These are phyloP conservation scores for Chrysanthemum lavandulifolium DNA, from an alignment of 129 eudicot species.

Conservation along the genomic window DNA sequence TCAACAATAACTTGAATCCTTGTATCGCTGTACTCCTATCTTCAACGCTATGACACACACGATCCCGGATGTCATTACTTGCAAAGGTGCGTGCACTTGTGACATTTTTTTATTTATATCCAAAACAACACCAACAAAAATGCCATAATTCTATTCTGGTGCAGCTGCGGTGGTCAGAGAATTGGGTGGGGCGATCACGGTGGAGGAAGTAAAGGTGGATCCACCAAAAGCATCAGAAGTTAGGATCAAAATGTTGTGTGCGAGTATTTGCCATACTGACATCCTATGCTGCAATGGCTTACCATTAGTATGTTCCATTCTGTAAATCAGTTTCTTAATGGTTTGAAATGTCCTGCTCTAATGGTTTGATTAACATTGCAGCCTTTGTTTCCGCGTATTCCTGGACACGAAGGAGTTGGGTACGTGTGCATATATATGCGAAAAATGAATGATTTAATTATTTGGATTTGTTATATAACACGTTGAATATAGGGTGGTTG, in stretches of 20 bases:
- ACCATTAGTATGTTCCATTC: conserved; percentile 34
- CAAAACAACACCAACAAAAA: not conserved
- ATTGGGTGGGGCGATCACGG: conserved; percentile 35
- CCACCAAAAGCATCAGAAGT: conserved; percentile 50
- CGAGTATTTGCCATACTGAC: conserved; percentile 66
- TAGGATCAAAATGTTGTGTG: conserved; percentile 60
- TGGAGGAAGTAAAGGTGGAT: conserved; percentile 53
- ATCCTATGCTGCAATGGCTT: conserved; percentile 44
- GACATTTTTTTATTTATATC: not conserved
- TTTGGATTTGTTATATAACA: not conserved
- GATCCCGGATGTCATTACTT: conserved; percentile 25
- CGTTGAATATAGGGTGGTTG: conserved; percentile 36
- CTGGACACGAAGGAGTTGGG: conserved; percentile 73
- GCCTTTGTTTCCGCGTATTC: conserved; percentile 58
- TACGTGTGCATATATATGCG: conserved; percentile 1
- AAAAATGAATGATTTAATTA: not conserved
- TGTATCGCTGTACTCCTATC: not conserved
- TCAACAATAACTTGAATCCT: not conserved
- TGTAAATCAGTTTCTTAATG: not conserved
- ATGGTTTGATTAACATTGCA: conserved; percentile 13
- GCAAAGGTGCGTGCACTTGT: conserved; percentile 24
- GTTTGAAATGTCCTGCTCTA: not conserved
- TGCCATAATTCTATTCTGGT: not conserved
- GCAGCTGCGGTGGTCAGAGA: conserved; percentile 58
- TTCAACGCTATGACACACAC: conserved; percentile 3